Base-by-base conservation (phyloP, 2,329 filamentous ascomycete species). In the Domatiomyces globalis region DNA sequence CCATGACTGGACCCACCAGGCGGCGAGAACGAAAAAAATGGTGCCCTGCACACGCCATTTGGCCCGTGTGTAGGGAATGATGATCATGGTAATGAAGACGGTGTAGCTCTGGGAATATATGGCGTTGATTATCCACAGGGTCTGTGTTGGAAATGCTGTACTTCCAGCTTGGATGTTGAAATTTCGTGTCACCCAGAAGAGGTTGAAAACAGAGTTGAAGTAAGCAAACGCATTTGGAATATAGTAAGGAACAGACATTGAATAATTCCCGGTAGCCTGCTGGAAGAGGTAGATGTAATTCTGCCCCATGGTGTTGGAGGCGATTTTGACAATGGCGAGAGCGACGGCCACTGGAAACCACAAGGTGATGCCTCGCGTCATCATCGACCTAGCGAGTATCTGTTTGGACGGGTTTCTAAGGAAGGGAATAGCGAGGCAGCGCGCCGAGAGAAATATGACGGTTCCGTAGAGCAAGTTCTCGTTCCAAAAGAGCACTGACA, bases 1-100 rank as follows among this genome's bases (percentile, higher is more conserved):
- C 68, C 70, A 73, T 8, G 64, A 68, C 56, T 72, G 68, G 5
- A 71, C 68, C 71, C 71, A 73, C 63, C 67, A 73, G 1, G 71
- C 70, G 2, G 68, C 66, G 27, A 68, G 43, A 50, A 72, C 65
- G 61, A 73, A 72, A 19, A 53, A 42, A n/a, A 66, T 47, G 22
- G 67, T 58, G 2, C 64, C 66, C 51, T 67, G 66, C 2, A 70
- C 58, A 42, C 70, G 68, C 70, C 70, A 72, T 1, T 63, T 63
- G 12, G 59, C 53, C 10, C 70, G 63, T 1, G 69, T 71, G 59
- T 65, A 70, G 3, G 70, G 72, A 8, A 73, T 63, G 49, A 71
- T 71, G 51, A 73, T 60, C 70, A 73, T 72, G 4, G 69, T 63
- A 61, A 73, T 71, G 57, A 72, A 74, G 7, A 73, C 65, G 0